Conservation (phyloP, 2,329 filamentous ascomycete genomes). For the Colletotrichum liaoningense region DNA sequence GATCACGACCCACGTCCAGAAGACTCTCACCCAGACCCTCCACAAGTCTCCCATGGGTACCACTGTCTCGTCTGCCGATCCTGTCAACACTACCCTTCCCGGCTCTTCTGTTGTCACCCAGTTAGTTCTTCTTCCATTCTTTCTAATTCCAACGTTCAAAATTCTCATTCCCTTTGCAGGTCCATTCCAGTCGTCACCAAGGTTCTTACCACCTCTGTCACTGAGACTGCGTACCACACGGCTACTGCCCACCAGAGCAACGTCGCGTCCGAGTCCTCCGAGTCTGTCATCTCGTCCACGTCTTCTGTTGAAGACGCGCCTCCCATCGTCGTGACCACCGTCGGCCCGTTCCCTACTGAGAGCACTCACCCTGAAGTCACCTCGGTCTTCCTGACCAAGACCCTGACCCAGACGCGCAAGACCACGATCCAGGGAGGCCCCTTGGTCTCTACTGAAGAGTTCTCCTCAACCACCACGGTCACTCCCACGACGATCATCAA, state of each 20-base stretch:
- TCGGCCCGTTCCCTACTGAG: constrained; percentile 7
- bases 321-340: neutral
- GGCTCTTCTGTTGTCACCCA: neutral
- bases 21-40: constrained; percentile 22
- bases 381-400: constrained; percentile 31
- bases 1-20: constrained; percentile 11
- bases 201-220: constrained; percentile 30
- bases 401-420: constrained; percentile 13
- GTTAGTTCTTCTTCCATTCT: constrained; percentile 9
- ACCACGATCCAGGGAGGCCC: neutral
- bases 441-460: constrained; percentile 11
- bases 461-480: constrained; percentile 16
- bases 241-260: constrained; percentile 4
- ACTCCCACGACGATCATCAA: constrained; percentile 18
- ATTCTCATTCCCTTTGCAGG: neutral
- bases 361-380: constrained; percentile 7
- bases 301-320: neutral
- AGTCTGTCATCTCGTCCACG: neutral
- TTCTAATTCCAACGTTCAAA: neutral
- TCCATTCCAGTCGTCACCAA: constrained; percentile 12
- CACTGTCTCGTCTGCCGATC: constrained; percentile 28
- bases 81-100: constrained; percentile 13
- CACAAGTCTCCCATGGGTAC: constrained; percentile 22
- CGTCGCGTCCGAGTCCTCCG: neutral
- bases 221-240: constrained; percentile 30